A percentile compares a stretch with the other conserved stretches of the same genome.
These are phyloP conservation scores for Rubroboletus pulcherrimus DNA, from an alignment of 768 basidiomycete genomes.

Conservation along the genomic window DNA sequence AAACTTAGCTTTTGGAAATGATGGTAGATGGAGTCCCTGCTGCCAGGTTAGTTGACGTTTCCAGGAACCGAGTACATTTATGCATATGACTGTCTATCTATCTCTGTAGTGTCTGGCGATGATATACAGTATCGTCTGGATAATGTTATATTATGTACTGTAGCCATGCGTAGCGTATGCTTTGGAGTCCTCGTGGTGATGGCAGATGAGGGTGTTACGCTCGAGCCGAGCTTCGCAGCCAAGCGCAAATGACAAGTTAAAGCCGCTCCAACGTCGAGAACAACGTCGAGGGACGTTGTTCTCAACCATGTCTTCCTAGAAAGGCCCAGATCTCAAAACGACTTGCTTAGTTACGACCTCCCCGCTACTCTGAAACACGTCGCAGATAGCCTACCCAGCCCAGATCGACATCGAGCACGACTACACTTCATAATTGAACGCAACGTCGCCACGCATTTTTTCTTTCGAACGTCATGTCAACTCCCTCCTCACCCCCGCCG, in stretches of 20 bases:
- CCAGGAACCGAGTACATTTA: not conserved
- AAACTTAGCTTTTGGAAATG: slow-evolving; percentile 7
- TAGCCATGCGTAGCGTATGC: not conserved
- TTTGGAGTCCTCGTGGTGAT: not conserved
- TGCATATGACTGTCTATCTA: not conserved
- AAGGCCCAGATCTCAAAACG: not conserved
- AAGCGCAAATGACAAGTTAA: not conserved
- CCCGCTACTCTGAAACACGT: slow-evolving; percentile 18
- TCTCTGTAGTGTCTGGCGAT: not conserved
- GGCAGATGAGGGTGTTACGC: not conserved
- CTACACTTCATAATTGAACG: not conserved
- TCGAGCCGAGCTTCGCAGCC: not conserved
- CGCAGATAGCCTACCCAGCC: not conserved
- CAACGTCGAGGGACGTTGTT: not conserved
- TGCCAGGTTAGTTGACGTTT: not conserved
- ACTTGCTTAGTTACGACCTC: slow-evolving; percentile 11
- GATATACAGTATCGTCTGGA: not conserved
- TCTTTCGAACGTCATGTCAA: slow-evolving; percentile 11
- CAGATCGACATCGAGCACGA: slow-evolving; percentile 6
- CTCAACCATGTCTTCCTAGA: not conserved
- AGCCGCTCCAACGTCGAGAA: not conserved
- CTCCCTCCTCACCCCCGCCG: not conserved
- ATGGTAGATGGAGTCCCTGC: not conserved
- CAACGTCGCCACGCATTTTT: not conserved
- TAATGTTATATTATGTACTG: not conserved